Conservation (phyloP, 176 grass and related monocot genomes). For the Cymbopogon citratus region DNA sequence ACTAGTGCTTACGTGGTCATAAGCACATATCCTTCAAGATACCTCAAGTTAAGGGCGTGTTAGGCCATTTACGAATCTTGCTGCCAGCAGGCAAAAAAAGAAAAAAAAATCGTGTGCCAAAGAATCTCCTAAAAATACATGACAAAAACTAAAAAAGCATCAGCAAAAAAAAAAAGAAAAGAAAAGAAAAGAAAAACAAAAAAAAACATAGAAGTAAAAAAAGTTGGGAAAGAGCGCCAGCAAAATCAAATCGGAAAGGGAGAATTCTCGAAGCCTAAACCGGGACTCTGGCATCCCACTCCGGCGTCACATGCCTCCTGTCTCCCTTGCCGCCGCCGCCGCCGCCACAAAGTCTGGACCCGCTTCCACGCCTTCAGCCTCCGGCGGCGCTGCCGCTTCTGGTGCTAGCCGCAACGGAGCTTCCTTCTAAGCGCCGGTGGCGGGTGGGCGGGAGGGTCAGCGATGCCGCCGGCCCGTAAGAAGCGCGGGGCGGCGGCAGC, state of each 20-base stretch:
- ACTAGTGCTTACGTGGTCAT: background rate
- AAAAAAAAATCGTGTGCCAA: background rate
- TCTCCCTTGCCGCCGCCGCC: conserved; percentile 18
- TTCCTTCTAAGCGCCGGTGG: background rate
- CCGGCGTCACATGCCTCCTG: conserved; percentile 32
- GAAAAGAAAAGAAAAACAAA: too few species aligned
- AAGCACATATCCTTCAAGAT: background rate
- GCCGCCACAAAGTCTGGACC: conserved; percentile 9
- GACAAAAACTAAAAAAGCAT: background rate
- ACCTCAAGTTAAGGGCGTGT: background rate
- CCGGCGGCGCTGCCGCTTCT: conserved; percentile 22
- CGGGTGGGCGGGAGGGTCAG: conserved; percentile 33
- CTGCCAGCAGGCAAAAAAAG: background rate
- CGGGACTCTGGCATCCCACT: conserved; percentile 23
- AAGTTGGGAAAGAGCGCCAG: background rate
- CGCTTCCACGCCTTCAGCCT: background rate
- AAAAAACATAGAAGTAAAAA: background rate
- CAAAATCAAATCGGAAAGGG: conserved; percentile 36
- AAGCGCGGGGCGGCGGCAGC: conserved; percentile 42
- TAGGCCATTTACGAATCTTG: background rate
- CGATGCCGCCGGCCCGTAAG: conserved; percentile 70
- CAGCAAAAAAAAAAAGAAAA: background rate
- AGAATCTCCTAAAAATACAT: background rate
- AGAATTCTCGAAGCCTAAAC: conserved; percentile 39
- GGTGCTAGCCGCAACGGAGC: conserved; percentile 15